Conservation (phyloP, 768 basidiomycete species). For the Trametes coccinea region DNA sequence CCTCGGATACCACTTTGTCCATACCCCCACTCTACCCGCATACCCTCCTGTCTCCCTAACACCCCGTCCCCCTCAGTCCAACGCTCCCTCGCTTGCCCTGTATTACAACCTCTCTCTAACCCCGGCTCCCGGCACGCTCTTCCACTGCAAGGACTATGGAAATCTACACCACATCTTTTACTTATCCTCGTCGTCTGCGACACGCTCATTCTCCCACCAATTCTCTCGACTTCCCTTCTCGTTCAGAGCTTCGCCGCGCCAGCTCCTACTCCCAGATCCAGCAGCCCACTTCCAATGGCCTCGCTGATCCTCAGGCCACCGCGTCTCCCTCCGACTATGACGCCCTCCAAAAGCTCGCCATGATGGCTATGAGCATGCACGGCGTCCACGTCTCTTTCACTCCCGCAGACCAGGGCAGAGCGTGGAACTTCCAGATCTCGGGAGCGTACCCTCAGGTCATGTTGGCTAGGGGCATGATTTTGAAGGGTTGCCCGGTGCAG, state of each 20-base stretch:
- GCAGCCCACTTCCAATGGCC: conserved; percentile 33
- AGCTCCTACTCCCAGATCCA: conserved; percentile 41
- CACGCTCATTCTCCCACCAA: conserved; percentile 63
- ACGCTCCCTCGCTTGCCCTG: conserved; percentile 21
- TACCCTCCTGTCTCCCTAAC: conserved; percentile 35
- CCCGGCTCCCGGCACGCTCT: conserved; percentile 3
- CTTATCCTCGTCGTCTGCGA: conserved; percentile 81
- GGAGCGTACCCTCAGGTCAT: conserved; percentile 94
- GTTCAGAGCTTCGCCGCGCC: conserved; percentile 44
- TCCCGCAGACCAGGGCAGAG: conserved; percentile 66
- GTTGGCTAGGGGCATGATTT: conserved; percentile 81
- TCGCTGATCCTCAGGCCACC: conserved; percentile 32
- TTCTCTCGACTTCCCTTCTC: conserved; percentile 60
- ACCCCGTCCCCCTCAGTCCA: conserved; percentile 23
- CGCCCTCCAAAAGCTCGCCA: conserved; percentile 72
- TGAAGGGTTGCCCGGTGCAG: conserved; percentile 88
- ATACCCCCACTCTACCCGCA: conserved; percentile 35
- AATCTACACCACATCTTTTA: conserved; percentile 93
- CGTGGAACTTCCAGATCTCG: conserved; percentile 89
- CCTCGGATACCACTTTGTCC: conserved; percentile 38
- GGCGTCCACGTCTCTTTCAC: conserved; percentile 84
- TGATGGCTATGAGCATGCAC: conserved; percentile 75
- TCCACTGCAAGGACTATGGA: conserved; percentile 60
- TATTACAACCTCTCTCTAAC: conserved; percentile 26
- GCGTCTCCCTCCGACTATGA: conserved; percentile 58